Conservation (phyloP, 129 eudicot genomes). For the Mikania micrantha region DNA sequence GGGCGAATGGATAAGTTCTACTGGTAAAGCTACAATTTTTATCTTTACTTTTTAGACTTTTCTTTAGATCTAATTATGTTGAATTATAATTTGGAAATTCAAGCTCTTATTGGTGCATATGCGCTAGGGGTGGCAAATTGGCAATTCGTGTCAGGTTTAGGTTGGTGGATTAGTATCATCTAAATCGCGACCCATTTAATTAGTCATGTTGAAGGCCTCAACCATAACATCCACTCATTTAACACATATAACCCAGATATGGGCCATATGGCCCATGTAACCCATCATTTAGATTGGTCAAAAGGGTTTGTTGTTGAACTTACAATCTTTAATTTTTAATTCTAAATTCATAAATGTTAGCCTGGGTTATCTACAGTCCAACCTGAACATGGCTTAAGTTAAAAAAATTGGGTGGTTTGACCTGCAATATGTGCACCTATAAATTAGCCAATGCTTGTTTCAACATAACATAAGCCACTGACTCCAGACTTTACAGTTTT, state of each 20-base stretch:
- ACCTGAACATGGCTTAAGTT: not conserved
- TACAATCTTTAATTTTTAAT: not conserved
- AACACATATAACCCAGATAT: not conserved
- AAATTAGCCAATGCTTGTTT: constrained; percentile 7
- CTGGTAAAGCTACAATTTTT: constrained; percentile 43
- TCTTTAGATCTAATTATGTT: not conserved
- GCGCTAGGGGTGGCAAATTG: not conserved
- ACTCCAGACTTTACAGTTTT: not conserved
- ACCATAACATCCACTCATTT: not conserved
- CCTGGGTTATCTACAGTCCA: not conserved
- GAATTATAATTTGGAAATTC: not conserved
- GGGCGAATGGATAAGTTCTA: constrained; percentile 98
- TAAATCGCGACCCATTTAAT: not conserved
- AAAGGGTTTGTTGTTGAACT: not conserved
- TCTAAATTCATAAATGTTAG: no score
- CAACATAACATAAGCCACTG: not conserved
- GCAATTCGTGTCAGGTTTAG: not conserved
- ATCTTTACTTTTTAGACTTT: not conserved
- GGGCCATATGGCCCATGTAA: not conserved
- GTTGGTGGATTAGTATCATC: not conserved
- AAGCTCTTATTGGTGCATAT: not conserved
- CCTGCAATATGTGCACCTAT: not conserved
- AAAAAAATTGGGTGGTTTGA: not conserved
- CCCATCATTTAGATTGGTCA: not conserved
- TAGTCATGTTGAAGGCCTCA: not conserved